These are phyloP conservation scores for Termitomyces sp. DNA, from an alignment of 768 basidiomycete genomes.

Conservation along the genomic window DNA sequence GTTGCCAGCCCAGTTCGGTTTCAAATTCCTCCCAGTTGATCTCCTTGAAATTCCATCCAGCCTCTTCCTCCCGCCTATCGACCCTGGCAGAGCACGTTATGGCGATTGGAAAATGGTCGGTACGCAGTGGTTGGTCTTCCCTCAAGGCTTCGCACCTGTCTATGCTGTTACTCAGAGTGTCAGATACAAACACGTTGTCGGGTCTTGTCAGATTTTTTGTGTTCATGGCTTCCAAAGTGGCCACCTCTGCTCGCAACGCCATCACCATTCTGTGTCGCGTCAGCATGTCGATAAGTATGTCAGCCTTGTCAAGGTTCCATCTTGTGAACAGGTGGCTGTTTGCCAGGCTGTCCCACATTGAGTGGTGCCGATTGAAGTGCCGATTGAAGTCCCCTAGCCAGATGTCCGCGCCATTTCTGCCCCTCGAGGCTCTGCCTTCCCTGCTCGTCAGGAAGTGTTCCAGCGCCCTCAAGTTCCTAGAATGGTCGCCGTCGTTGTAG, in stretches of 20 bases:
- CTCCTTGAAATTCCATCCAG: conserved; percentile 20
- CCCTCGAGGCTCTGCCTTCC: not conserved
- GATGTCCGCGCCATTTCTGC: not conserved
- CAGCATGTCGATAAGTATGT: conserved; percentile 24
- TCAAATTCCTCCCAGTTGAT: not conserved
- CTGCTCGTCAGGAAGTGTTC: not conserved
- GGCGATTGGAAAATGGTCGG: conserved; percentile 41
- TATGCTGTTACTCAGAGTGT: conserved; percentile 3
- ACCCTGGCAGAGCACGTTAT: conserved; percentile 20
- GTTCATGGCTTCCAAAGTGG: conserved; percentile 26
- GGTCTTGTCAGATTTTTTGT: conserved; percentile 17
- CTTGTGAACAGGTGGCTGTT: conserved; percentile 33
- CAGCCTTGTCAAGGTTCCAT: conserved; percentile 14
- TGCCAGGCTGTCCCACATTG: conserved; percentile 31
- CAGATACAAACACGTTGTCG: conserved; percentile 35
- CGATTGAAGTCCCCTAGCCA: conserved; percentile 40
- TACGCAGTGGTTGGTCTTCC: conserved; percentile 10
- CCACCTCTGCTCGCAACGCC: conserved; percentile 27
- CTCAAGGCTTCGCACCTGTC: conserved; percentile 2
- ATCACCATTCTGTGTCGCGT: conserved; percentile 25
- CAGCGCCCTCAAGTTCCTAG: not conserved
- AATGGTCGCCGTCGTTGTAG: not conserved
- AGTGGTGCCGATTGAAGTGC: conserved; percentile 42
- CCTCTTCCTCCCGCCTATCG: not conserved
- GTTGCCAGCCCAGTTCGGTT: not conserved